Base-by-base conservation (phyloP, 345 rosid genomes). In the Lepidium didymum region DNA sequence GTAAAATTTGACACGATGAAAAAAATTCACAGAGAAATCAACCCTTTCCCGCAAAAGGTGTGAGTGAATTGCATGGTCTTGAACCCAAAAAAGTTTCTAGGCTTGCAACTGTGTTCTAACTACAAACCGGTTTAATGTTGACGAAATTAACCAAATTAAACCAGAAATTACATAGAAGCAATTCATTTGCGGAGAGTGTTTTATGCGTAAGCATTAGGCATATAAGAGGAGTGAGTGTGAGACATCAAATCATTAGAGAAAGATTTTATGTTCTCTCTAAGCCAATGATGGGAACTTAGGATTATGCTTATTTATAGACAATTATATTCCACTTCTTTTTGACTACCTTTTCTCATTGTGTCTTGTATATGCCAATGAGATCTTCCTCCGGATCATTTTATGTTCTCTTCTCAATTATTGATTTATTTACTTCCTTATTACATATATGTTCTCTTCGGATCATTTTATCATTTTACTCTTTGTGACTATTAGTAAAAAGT, bases 271-370 rank as follows among this genome's bases (percentile, higher is more conserved):
- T 73, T 73, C 77, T 65, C 12, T 49, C 49, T 8, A 40, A 73
- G 47, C 72, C 77, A 73, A 73, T 73, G 71, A 65, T 73, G 72
- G 51, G 61, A 65, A 65, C 72, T 65, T 57, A 49, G 66, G 72
- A 73, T 64, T 73, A 56, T 73, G 65, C 77, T 31, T 55, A 44
- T 18, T 37, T 13, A 21, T 59, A 73, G 37, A 65, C 34, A 65
- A 40, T 73, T 8, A 33, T 65, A 46, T 65, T 50, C 72, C 61
- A 64, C 46, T 65, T 50, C 67, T 65, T 73, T 73, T 65, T 19
- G 65, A 72, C 70, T 53, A 65, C 16, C 65, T 47, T 72, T 64
- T 71, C 57, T 54, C 55, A 10, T 54, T 54, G 69, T 35, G 63
- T 54, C 15, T 62, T 63, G 27, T 64, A 46, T 64, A 46, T 63